Percentiles rank a stretch among this genome's conserved stretches.
Evolutionary conservation across 495 filamentous ascomycete genomes (phyloP).

Genomic region (Amniculicola lignicola): DNA sequence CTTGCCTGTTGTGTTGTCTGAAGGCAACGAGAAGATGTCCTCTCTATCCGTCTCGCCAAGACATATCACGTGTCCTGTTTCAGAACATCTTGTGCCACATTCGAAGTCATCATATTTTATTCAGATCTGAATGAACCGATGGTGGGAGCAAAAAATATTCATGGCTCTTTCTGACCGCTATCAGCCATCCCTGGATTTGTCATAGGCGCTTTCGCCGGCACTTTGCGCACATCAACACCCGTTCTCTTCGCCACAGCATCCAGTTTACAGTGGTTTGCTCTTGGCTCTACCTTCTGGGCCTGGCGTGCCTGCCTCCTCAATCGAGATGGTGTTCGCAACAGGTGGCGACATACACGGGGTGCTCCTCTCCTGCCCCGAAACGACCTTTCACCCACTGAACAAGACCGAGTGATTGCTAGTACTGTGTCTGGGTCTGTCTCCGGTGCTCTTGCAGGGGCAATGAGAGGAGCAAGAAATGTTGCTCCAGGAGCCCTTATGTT

Average conservation of each 20-base stretch:
- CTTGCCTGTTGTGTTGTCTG: neutral
- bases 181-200: conserved; percentile 69
- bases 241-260: conserved; percentile 67
- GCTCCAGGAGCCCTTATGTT: conserved; percentile 49
- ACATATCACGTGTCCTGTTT: conserved; percentile 35
- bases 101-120: too few relatives aligned
- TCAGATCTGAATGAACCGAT: too few relatives aligned
- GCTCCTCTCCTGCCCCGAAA: conserved; percentile 28
- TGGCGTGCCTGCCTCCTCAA: conserved; percentile 46
- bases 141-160: too few relatives aligned
- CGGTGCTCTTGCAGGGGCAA: conserved; percentile 60
- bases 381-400: conserved; percentile 45
- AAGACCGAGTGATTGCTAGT: conserved; percentile 61
- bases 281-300: conserved; percentile 75
- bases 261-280: conserved; percentile 73
- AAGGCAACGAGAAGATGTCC: neutral
- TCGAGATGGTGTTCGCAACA: conserved; percentile 17
- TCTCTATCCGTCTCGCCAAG: neutral
- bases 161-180: neutral
- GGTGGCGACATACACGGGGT: conserved; percentile 14
- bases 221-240: conserved; percentile 62
- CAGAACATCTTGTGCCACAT: too few relatives aligned
- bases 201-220: conserved; percentile 65
- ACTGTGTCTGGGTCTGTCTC: conserved; percentile 65
- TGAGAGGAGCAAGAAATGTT: conserved; percentile 53